Evolutionary conservation across 2,329 filamentous ascomycete species (phyloP).

Genomic region (Diaporthe eres): DNA sequence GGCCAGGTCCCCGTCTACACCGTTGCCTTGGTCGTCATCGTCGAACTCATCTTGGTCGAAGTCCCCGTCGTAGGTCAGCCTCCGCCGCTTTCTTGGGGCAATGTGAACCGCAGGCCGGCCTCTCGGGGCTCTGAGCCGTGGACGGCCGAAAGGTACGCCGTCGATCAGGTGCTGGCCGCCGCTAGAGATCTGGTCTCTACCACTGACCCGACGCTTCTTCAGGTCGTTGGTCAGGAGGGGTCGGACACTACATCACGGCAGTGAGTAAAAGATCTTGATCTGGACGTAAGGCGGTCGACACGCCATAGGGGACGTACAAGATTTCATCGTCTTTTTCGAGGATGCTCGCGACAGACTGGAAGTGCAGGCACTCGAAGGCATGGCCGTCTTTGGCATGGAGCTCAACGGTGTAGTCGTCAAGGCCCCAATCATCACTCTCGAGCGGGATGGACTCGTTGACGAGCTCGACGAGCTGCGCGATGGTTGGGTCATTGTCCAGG

Average conservation of each 20-base stretch:
- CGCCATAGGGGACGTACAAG: conserved; percentile 66
- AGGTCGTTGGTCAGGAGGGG: conserved; percentile 83
- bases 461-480: conserved; percentile 82
- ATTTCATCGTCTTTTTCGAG: conserved; percentile 89
- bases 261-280: conserved; percentile 41
- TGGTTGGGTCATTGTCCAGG: conserved; percentile 72
- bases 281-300: no score
- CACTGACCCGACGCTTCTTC: conserved; percentile 78
- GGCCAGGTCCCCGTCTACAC: conserved; percentile 52
- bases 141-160: conserved; percentile 86
- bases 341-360: conserved; percentile 77
- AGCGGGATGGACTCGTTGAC: conserved; percentile 87
- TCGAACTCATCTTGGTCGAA: conserved; percentile 59
- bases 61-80: conserved; percentile 59
- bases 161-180: conserved; percentile 88
- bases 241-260: conserved; percentile 72
- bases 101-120: conserved; percentile 78
- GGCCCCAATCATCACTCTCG: conserved; percentile 82
- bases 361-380: conserved; percentile 90
- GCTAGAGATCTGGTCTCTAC: conserved; percentile 83
- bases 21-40: conserved; percentile 52
- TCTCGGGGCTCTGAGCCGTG: conserved; percentile 71
- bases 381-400: conserved; percentile 68
- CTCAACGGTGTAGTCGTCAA: conserved; percentile 92
- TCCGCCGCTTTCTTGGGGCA: conserved; percentile 79